A percentile compares a stretch with the other conserved stretches of the same genome.
These are phyloP conservation scores for Thinopyrum elongatum DNA, from an alignment of 176 grass and related monocot species.

Conservation along the genomic window DNA sequence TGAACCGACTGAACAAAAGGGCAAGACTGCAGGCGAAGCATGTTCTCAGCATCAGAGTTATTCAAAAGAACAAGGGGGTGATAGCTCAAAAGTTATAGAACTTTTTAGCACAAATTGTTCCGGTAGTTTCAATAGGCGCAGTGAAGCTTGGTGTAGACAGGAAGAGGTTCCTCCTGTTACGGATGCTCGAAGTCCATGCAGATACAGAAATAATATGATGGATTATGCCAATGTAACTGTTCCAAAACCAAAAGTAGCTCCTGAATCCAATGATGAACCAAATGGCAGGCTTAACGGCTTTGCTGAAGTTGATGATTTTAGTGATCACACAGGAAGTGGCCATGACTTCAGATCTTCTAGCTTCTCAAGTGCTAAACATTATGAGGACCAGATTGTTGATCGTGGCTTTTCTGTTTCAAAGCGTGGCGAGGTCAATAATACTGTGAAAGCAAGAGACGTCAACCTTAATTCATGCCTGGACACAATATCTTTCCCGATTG, in stretches of 20 bases:
- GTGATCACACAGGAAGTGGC: conserved; percentile 20
- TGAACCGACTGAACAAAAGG: conserved; percentile 29
- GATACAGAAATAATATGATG: conserved; percentile 25
- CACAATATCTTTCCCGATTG: conserved; percentile 49
- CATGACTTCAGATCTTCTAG: conserved; percentile 36
- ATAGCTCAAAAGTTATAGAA: conserved; percentile 27
- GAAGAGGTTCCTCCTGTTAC: conserved; percentile 10
- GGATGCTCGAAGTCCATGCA: conserved; percentile 19
- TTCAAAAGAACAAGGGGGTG: conserved; percentile 36
- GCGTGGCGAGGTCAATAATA: conserved; percentile 31
- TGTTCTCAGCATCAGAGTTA: conserved; percentile 21
- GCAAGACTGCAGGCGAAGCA: conserved; percentile 1
- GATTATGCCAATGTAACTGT: conserved; percentile 19
- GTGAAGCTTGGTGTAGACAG: conserved; percentile 29
- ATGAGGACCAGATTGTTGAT: conserved; percentile 35
- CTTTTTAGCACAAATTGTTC: conserved; percentile 31
- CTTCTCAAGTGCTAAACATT: conserved; percentile 27
- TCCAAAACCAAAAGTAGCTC: conserved; percentile 7
- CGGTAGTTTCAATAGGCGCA: conserved; percentile 24
- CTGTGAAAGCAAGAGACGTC: conserved; percentile 44
- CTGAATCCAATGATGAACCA: conserved; percentile 27
- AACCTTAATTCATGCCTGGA: conserved; percentile 41
- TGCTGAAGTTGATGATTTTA: conserved; percentile 24
- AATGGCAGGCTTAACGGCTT: conserved; percentile 30
- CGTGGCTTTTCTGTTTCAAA: conserved; percentile 27